phyloP scores from a whole-genome alignment of 768 basidiomycete genomes.

The Amanita rubescens region DNA sequence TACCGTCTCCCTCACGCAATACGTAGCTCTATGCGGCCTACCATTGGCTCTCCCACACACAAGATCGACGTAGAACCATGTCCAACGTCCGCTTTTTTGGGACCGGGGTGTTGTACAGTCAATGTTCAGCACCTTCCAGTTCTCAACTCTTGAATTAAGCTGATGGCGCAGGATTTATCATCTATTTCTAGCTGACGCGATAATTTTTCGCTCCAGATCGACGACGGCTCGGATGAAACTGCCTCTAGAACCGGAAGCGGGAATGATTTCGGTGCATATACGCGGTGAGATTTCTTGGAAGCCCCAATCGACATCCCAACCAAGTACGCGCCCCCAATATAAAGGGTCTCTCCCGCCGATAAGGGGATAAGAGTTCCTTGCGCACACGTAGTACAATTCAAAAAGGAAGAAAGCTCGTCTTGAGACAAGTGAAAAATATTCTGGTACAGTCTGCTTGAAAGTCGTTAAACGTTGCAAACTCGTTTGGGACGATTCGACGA shows the following conservation, averaged over 20 bases:
- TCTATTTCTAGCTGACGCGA: conserved; percentile 9
- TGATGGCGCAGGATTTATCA: conserved; percentile 6
- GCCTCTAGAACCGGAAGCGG: conserved; percentile 52
- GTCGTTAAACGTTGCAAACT: conserved; percentile 36
- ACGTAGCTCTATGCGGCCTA: too few species aligned
- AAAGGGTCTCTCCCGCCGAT: conserved; percentile 40
- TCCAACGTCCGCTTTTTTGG: too few species aligned
- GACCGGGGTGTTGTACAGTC: too few species aligned
- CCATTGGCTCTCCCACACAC: too few species aligned
- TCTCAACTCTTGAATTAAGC: too few species aligned
- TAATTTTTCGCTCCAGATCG: conserved; percentile 1
- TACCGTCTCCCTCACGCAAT: too few species aligned
- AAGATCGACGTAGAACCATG: too few species aligned
- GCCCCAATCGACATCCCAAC: conserved; percentile 47
- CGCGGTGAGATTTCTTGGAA: conserved; percentile 33
- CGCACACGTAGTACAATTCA: conserved; percentile 18
- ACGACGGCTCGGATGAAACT: conserved; percentile 2
- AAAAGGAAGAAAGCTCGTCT: conserved; percentile 26
- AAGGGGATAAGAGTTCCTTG: conserved; percentile 37
- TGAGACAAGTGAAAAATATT: conserved; percentile 39
- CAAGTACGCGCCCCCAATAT: conserved; percentile 61
- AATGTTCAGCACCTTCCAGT: too few species aligned
- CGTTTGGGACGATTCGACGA: conserved; percentile 14
- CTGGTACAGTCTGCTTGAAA: conserved; percentile 36
- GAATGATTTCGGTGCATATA: conserved; percentile 75